Base-by-base conservation (phyloP, 2,329 filamentous ascomycete genomes). In the Chaetomium strumarium region DNA sequence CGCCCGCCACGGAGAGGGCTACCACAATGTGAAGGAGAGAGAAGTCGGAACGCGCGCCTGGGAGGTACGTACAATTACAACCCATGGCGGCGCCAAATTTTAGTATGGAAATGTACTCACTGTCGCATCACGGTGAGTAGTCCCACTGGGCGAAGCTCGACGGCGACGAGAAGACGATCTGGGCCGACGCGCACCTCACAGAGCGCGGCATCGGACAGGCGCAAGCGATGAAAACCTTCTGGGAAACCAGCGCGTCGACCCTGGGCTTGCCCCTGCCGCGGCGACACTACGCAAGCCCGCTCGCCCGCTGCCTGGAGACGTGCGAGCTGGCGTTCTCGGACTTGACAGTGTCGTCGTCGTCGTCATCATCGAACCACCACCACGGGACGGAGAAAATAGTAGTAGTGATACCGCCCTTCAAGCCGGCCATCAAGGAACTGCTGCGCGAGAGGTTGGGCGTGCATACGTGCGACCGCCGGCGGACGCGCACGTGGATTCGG, bases 1-100 rank as follows among this genome's bases (percentile, higher is more conserved):
- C 66, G 84, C 80, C 3, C 80, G 86, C 37, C 86, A 89, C 63
- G 86, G 85, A 19, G 78, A 89, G 67, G 85, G 85, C 12, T 80
- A 71, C 60, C 79, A 83, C 58, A 83, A 83, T 58, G 75, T 11
- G 14, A 45, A 36, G 42, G 42, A 45, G 14, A 31, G 30, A 10
- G 42, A 45, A 14, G 30, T 45, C 42, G 42, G 42, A 2, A 45
- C 42, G 6, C 16, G 5, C 11, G 30, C 7, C 9, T 45, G 42
- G 42, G 42, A 45, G 30, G 42, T 45, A 24, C 5, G 19, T 12
- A 24, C 19, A 14, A 13, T 5, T 8, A 12, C 17, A 20, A 30
- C 16, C 24, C 13, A 13, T n/a, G 34, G 13, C 34, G 16, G n/a
- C 33, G 13, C 34, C 34, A n/a, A 24, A 24, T 24, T 24, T 34